phyloP scores from a whole-genome alignment of 257 asterid species.

The Agastache rugosa region DNA sequence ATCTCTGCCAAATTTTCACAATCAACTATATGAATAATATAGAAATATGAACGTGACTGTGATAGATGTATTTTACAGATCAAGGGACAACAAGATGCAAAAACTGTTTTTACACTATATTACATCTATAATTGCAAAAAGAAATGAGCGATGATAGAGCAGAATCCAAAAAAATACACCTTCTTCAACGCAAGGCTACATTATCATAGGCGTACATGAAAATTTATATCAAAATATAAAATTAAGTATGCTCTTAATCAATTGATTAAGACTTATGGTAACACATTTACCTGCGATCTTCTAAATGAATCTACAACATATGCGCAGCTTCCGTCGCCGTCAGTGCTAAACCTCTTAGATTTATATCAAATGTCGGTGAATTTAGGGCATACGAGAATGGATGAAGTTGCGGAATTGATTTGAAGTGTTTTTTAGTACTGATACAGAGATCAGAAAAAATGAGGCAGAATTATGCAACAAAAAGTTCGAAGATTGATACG shows the following conservation, averaged over 20 bases:
- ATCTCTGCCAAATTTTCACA: not conserved
- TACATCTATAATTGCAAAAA: not conserved
- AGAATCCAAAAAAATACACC: not conserved
- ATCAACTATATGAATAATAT: not conserved
- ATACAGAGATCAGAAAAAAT: too few relatives aligned
- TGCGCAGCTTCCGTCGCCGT: not conserved
- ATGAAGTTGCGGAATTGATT: too few relatives aligned
- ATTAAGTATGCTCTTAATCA: not conserved
- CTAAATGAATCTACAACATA: not conserved
- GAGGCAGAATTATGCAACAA: too few relatives aligned
- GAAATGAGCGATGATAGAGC: not conserved
- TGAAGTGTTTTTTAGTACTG: too few relatives aligned
- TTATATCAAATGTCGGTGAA: not conserved
- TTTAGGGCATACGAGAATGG: not conserved
- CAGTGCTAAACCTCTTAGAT: not conserved
- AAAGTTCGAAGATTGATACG: too few relatives aligned
- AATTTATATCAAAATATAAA: not conserved
- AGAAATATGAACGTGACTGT: too few relatives aligned
- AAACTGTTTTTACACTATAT: not conserved
- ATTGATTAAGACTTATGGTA: not conserved
- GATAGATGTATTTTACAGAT: not conserved
- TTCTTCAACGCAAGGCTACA: not conserved
- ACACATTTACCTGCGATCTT: not conserved
- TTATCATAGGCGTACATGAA: too few relatives aligned
- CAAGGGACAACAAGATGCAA: not conserved